Base-by-base conservation (phyloP, 179 eudicot species). In the Nepenthes alata region DNA sequence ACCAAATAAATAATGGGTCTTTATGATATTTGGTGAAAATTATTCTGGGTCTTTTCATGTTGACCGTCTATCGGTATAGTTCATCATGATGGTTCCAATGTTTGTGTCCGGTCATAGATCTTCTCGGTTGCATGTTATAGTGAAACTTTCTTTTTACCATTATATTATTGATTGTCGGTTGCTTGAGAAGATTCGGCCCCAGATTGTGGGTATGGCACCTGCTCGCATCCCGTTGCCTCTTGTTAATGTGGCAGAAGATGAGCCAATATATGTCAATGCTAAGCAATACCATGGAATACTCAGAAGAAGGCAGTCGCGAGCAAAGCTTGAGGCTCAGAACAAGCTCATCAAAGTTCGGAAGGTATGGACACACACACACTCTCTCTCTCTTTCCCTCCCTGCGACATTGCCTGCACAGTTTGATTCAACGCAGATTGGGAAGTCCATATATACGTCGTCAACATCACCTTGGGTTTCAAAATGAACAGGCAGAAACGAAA, bases 311-410 rank as follows among this genome's bases (percentile, higher is more conserved):
- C 88, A 89, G 60, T 77, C 78, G 10, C 85, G 91, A 52, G 95
- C 95, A 11, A 85, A 77, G 80, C 77, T 87, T 25, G 91, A 87
- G 73, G 85, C 91, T 49, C 93, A 83, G 64, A 88, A 88, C 83
- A 88, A 86, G 68, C 87, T 88, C 52, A 73, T 84, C 55, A 88
- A 84, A 76, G 69, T 57, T 65, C 80, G 96, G 8, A 86, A 74
- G 76, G 96, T 86, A 72, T 15, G 10, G 35, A 13, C 48, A 4
- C 55, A 25, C 25, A n/a, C 35, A 14, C 14, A 54, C 7, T 14
- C 25, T 25, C 7, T 6, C 14, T 7, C 7, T 6, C 2, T 34
- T 25, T 15, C 11, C 34, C 37, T 4, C 6, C 6, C 10, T 55
- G 34, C 57, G 11, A 11, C 11, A 9, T 34, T 1, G 9, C 10